phyloP scores from a whole-genome alignment of 768 basidiomycete genomes.

The Mycena chlorophos region DNA sequence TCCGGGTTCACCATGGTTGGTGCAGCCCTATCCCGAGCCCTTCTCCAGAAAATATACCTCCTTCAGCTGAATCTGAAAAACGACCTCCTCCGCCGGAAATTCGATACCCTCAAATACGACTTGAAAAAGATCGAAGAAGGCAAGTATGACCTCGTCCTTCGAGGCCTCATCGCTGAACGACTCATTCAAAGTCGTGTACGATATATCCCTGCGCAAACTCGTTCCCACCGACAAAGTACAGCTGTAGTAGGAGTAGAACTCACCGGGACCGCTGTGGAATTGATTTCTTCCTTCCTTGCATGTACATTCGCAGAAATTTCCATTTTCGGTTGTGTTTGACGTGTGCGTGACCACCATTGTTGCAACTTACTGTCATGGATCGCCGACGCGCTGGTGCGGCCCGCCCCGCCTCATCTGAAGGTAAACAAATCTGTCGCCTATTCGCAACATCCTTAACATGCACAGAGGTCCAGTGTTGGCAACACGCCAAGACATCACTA shows the following conservation, averaged over 20 bases:
- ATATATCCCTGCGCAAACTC: slow-evolving; percentile 76
- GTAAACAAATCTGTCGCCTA: slow-evolving; percentile 41
- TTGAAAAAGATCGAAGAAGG: slow-evolving; percentile 91
- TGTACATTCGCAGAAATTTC: no score
- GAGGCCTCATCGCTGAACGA: slow-evolving; percentile 7
- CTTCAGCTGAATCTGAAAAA: slow-evolving; percentile 79
- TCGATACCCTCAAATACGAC: slow-evolving; percentile 83
- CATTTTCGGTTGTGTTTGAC: neutral
- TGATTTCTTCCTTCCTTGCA: no score
- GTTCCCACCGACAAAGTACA: slow-evolving; percentile 23
- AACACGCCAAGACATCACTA: slow-evolving; percentile 63
- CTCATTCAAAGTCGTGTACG: slow-evolving; percentile 77
- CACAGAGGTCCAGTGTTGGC: slow-evolving; percentile 77
- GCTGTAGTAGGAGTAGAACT: slow-evolving; percentile 4
- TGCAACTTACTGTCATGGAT: slow-evolving; percentile 47
- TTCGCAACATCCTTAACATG: slow-evolving; percentile 17
- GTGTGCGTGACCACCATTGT: neutral
- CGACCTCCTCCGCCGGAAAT: slow-evolving; percentile 70
- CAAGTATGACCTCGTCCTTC: slow-evolving; percentile 26
- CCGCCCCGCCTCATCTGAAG: slow-evolving; percentile 77
- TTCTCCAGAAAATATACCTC: neutral
- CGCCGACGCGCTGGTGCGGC: slow-evolving; percentile 60
- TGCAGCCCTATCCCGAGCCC: slow-evolving; percentile 8
- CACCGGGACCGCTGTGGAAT: neutral
- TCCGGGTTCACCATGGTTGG: slow-evolving; percentile 85